A percentile compares a stretch with the other conserved stretches of the same genome.
phyloP scores from a whole-genome alignment of 2,329 filamentous ascomycete species.

The Hortaea werneckii region DNA sequence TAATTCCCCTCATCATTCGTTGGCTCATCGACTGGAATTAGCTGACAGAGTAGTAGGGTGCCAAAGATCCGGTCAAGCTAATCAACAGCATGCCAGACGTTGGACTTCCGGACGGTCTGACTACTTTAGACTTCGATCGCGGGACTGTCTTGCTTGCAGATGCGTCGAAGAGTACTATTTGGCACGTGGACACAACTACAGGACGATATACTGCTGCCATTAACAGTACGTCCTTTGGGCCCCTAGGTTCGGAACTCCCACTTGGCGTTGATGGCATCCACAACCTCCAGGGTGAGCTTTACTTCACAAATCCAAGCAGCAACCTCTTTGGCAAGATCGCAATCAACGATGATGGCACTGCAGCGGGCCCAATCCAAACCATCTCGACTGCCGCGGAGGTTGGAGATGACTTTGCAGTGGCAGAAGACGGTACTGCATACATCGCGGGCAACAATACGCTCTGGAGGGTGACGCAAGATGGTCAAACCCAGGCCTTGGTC shows the following conservation, averaged over 20 bases:
- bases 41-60: not conserved
- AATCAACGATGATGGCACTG: not conserved
- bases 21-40: not conserved
- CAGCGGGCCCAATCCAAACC: not conserved
- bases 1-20: not conserved
- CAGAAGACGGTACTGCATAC: constrained; percentile 1
- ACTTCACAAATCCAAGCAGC: constrained; percentile 3
- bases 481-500: not conserved
- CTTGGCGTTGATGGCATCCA: constrained; percentile 4
- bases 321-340: not conserved
- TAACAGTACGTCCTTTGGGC: not conserved
- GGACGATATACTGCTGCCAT: constrained; percentile 1
- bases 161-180: constrained; percentile 2
- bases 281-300: not conserved
- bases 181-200: not conserved
- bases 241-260: not conserved
- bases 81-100: constrained; percentile 2
- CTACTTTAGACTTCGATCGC: not conserved
- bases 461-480: not conserved
- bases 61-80: not conserved
- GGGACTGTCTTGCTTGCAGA: constrained; percentile 1
- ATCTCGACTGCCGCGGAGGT: not conserved
- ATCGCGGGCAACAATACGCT: not conserved
- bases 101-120: constrained; percentile 2
- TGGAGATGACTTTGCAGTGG: constrained; percentile 3